Percentiles rank a stretch among this genome's conserved stretches.
phyloP scores from a whole-genome alignment of 352 stramenopile genomes.

The Phytophthora palmivora region DNA sequence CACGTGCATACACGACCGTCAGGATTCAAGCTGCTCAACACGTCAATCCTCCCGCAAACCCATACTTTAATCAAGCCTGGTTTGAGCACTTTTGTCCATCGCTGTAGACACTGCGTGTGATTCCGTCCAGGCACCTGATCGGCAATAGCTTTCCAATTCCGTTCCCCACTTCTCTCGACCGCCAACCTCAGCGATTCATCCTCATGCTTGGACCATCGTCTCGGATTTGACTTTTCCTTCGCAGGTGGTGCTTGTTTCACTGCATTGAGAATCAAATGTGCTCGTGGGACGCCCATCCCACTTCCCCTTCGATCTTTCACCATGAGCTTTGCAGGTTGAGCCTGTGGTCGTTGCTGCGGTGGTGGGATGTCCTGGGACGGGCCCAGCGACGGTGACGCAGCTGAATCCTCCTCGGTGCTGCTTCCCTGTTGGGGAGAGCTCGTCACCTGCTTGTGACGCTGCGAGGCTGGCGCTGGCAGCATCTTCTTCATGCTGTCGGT shows the following conservation, averaged over 20 bases:
- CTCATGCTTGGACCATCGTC: slow-evolving; percentile 86
- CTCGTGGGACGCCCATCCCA: slow-evolving; percentile 74
- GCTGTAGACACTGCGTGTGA: slow-evolving; percentile 93
- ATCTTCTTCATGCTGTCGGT: slow-evolving; percentile 86
- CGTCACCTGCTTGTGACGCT: slow-evolving; percentile 65
- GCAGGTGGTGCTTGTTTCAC: slow-evolving; percentile 81
- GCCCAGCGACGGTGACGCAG: slow-evolving; percentile 22
- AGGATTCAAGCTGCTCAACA: background rate
- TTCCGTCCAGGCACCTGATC: slow-evolving; percentile 91
- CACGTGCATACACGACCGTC: slow-evolving; percentile 4
- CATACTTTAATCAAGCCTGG: slow-evolving; percentile 92
- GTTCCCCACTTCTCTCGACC: slow-evolving; percentile 86
- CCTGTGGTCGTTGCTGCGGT: slow-evolving; percentile 35
- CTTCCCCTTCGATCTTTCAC: slow-evolving; percentile 82
- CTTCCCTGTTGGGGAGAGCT: slow-evolving; percentile 25
- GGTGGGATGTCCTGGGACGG: slow-evolving; percentile 14
- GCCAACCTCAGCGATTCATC: slow-evolving; percentile 85
- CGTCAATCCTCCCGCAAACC: background rate
- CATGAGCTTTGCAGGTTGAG: slow-evolving; percentile 58
- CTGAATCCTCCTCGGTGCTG: slow-evolving; percentile 38
- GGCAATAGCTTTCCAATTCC: slow-evolving; percentile 93
- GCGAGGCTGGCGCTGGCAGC: slow-evolving; percentile 66
- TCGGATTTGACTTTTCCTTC: slow-evolving; percentile 88
- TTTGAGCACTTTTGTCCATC: slow-evolving; percentile 94
- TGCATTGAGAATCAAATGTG: slow-evolving; percentile 75